Base-by-base conservation (phyloP, 306 rosid species). In the Lathyrus sativus region DNA sequence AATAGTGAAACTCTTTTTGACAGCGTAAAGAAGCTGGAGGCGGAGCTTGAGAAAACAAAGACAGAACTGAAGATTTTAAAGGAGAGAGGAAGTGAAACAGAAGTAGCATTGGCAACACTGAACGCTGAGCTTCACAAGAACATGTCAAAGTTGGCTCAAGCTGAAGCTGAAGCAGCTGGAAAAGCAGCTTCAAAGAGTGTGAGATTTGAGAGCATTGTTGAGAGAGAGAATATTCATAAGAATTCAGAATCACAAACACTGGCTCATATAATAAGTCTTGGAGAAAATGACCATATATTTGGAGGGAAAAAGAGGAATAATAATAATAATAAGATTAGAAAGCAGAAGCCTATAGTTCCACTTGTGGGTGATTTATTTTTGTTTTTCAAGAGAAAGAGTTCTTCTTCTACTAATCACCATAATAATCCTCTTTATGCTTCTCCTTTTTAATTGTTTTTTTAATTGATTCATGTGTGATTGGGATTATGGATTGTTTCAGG, bases 101-200 rank as follows among this genome's bases (percentile, higher is more conserved):
- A 89, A 81, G 95, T 86, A 48, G 92, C 91, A 0, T 49, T 89
- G 86, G 96, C 96, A 1, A 83, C 89, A 0, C 77, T 92, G 48
- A 92, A 87, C 11, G 95, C 92, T 0, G 87, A 92, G 95, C 91
- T 92, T 51, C 96, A 89, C 83, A 86, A 85, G 74, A 92, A 83
- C 84, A 85, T 85, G 91, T 89, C 96, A 1, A 89, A 82, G 80
- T 33, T 81, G 74, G 96, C 88, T 0, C 79, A 57, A 70, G 95
- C 95, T 0, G 96, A 89, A 81, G 96, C 95, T 0, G 76, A 28
- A 0, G 82, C 77, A 0, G 97, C 91, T 0, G 90, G 82, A 12
- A 80, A 60, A 68, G 65, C 59, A 65, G 88, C 88, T 0, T 63
- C 63, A 4, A 81, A 78, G 70, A 68, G 69, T 55, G 81, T 60